phyloP scores from a whole-genome alignment of 1,284 basidiomycete genomes.

The Paramarasmius palmivorus region DNA sequence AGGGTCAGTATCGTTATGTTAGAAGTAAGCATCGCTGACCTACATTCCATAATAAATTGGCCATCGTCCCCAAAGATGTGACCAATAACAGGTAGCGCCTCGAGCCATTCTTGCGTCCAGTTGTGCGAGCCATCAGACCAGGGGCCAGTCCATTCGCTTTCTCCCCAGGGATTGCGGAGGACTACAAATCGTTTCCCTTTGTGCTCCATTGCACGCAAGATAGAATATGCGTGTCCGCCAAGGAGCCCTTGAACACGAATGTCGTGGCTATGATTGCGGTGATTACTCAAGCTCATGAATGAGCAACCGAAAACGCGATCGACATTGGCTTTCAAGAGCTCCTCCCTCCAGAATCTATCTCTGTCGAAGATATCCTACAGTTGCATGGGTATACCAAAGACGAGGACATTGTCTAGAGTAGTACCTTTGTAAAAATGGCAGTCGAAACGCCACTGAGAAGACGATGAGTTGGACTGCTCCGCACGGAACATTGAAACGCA shows the following conservation, averaged over 20 bases:
- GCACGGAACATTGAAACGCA: conserved; percentile 19
- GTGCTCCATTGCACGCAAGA: conserved; percentile 47
- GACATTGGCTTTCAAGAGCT: conserved; percentile 39
- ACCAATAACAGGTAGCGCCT: conserved; percentile 34
- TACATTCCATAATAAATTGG: conserved; percentile 58
- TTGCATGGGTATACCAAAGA: conserved; percentile 8
- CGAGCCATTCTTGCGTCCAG: conserved; percentile 50
- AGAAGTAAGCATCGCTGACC: conserved; percentile 14
- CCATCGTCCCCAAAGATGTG: conserved; percentile 50
- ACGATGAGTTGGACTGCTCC: neutral
- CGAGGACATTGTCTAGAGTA: conserved; percentile 3
- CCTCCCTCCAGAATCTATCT: conserved; percentile 44
- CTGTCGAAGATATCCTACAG: conserved; percentile 41
- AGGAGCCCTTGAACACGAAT: conserved; percentile 44
- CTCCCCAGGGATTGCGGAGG: conserved; percentile 56
- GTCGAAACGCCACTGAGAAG: conserved; percentile 41
- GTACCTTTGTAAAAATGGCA: conserved; percentile 36
- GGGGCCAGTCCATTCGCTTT: conserved; percentile 48
- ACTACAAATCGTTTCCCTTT: conserved; percentile 51
- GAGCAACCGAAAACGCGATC: conserved; percentile 49
- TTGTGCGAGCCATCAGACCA: conserved; percentile 57
- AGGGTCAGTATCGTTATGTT: neutral
- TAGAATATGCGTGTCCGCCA: conserved; percentile 50
- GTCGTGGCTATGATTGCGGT: conserved; percentile 26
- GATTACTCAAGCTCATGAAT: conserved; percentile 32